Evolutionary conservation across 768 basidiomycete species (phyloP), one percentile per base, ranked within the genome.

Genomic region (Trametopsis cervina): DNA sequence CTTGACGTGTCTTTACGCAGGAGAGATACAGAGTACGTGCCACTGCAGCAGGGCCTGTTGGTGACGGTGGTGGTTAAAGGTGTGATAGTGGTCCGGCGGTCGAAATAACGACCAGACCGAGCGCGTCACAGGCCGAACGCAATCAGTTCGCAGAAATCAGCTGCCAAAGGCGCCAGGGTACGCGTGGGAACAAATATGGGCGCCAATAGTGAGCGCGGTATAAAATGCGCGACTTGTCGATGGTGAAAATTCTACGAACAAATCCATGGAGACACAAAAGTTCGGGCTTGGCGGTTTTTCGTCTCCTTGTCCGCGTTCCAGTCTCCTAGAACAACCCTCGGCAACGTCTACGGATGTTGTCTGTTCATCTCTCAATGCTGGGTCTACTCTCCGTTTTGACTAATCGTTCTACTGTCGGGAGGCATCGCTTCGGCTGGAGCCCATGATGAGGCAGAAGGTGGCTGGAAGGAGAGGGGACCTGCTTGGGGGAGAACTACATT

Each of bases 221-320:
- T 64, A 66, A 57, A 54, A 42, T 15, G 21, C 4, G 18, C 18
- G 13, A 11, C 17, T 44, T 53, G 57, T 59, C 49, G 53, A 59
- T 56, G 4, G 25, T 25, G 29, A 33, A 48, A 58, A 57, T 60
- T 54, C 58, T 62, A 60, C 44, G 80, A 87, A 87, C 83, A 84
- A 85, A 80, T 69, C 70, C 60, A 52, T 76, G 86, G 76, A 81
- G 86, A 90, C 88, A 80, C 63, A 78, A 86, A 87, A 91, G 89
- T 90, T 91, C 89, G 89, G 85, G 78, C 89, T 75, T 63, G 87
- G 83, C 15, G 69, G 64, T 69, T 73, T 83, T 77, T 82, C 83
- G 81, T 77, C 78, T 89, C 80, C 86, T 80, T 78, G 87, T 78
- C 84, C 89, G 89, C 89, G 89, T 91, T 89, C 86, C 86, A 85